Percentiles rank a stretch among this genome's conserved stretches.
These are phyloP conservation scores for Zygosaccharomyces pseudobailii DNA, from an alignment of 1,139 yeast species.

Conservation along the genomic window DNA sequence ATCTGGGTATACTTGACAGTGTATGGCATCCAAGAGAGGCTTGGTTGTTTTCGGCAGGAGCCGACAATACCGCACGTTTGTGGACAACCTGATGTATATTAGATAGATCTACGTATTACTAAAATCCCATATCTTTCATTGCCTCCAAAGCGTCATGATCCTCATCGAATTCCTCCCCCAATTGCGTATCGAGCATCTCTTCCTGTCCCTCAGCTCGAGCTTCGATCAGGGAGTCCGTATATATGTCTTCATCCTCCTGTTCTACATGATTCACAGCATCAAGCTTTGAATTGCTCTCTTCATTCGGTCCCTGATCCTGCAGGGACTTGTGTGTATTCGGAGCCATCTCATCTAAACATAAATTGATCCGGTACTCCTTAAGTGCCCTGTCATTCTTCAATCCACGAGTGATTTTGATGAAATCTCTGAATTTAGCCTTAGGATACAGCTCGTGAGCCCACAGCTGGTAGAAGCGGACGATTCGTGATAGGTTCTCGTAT, in stretches of 20 bases:
- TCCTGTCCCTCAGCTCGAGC: slow-evolving; percentile 7
- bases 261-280: slow-evolving; percentile 9
- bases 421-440: slow-evolving; percentile 69
- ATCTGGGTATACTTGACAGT: slow-evolving; percentile 84
- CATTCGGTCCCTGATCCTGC: neutral
- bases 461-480: slow-evolving; percentile 66
- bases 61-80: slow-evolving; percentile 91
- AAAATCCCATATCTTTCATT: slow-evolving; percentile 26
- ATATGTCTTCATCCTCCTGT: slow-evolving; percentile 5
- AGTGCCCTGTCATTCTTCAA: slow-evolving; percentile 25
- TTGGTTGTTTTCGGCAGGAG: slow-evolving; percentile 98
- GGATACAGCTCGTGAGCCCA: slow-evolving; percentile 86
- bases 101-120: slow-evolving; percentile 4
- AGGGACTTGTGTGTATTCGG: slow-evolving; percentile 1
- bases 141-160: slow-evolving; percentile 29
- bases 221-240: neutral
- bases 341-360: slow-evolving; percentile 27
- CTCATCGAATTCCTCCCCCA: slow-evolving; percentile 16
- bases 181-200: slow-evolving; percentile 1
- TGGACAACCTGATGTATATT: slow-evolving; percentile 71
- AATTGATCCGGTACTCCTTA: slow-evolving; percentile 27
- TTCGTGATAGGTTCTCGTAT: slow-evolving; percentile 42
- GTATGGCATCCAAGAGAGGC: slow-evolving; percentile 99
- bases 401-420: slow-evolving; percentile 32
- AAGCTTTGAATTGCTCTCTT: slow-evolving; percentile 2